Evolutionary conservation across 2,329 filamentous ascomycete species (phyloP).

Genomic region (Fulvia fulva): DNA sequence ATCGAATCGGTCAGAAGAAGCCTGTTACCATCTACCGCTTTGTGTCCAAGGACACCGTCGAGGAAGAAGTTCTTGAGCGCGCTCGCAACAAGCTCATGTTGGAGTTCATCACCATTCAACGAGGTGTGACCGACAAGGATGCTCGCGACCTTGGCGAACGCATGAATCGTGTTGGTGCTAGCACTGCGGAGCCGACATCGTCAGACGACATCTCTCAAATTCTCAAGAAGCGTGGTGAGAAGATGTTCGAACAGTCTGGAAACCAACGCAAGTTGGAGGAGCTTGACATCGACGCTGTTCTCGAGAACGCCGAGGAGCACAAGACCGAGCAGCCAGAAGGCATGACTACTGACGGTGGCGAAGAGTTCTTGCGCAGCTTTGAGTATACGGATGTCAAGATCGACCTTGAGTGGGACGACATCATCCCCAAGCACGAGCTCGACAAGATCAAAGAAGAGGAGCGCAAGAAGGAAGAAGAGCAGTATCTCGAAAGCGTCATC

Average conservation of each 20-base stretch:
- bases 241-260: constrained; percentile 96
- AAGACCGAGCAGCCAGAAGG: constrained; percentile 94
- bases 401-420: constrained; percentile 94
- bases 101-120: constrained; percentile 95
- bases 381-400: constrained; percentile 98
- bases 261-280: constrained; percentile 97
- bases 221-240: constrained; percentile 95
- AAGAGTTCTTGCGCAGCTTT: constrained; percentile 85
- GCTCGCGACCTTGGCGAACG: constrained; percentile 79
- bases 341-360: constrained; percentile 91
- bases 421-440: constrained; percentile 90
- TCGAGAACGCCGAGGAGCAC: constrained; percentile 95
- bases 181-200: constrained; percentile 72
- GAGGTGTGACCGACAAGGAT: constrained; percentile 91
- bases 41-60: constrained; percentile 96
- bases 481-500: constrained; percentile 75
- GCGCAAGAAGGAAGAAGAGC: constrained; percentile 75
- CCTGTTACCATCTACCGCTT: constrained; percentile 95
- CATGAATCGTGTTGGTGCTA: constrained; percentile 59
- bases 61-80: constrained; percentile 94
- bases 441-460: constrained; percentile 87
- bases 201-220: constrained; percentile 95
- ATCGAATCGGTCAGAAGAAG: constrained; percentile 93
- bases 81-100: constrained; percentile 96
- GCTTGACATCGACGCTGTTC: constrained; percentile 93